Evolutionary conservation across 345 rosid genomes (phyloP).

Genomic region (Brassica napus): Da-Ae NC_063444.1:14594001-14594500

Average conservation of each 20-base stretch:
- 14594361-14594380: background rate
- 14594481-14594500: no score
- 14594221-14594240: slow-evolving; percentile 31
- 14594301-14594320: slow-evolving; percentile 15
- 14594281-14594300: background rate
- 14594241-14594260: slow-evolving; percentile 8
- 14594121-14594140: slow-evolving; percentile 12
- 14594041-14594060: background rate
- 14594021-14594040: background rate
- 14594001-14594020: background rate
- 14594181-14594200: background rate
- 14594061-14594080: background rate
- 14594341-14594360: background rate
- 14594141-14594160: slow-evolving; percentile 4
- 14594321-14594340: background rate
- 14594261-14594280: background rate
- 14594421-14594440: no score
- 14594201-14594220: slow-evolving; percentile 21
- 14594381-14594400: background rate
- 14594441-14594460: no score
- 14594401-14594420: no score
- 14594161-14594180: background rate
- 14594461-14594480: no score
- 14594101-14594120: background rate
- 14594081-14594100: background rate